A percentile compares a stretch with the other conserved stretches of the same genome.
Evolutionary conservation across 257 asterid genomes (phyloP).

Genomic region (Dorcoceras hygrometricum): DNA sequence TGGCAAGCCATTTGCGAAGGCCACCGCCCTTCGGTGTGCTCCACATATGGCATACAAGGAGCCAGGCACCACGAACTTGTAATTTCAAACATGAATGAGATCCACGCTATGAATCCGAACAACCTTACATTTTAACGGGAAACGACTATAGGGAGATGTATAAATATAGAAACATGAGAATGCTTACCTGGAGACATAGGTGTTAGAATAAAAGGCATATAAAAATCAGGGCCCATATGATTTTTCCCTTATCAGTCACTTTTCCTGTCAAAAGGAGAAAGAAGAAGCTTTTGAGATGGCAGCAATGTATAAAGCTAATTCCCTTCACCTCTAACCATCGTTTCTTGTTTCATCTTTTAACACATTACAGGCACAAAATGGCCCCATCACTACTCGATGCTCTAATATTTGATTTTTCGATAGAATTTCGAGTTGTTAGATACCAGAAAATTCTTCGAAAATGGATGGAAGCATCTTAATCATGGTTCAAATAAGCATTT

Average conservation of each 20-base stretch:
- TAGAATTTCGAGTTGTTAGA: background rate
- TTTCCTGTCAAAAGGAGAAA: background rate
- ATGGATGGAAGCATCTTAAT: too few relatives aligned
- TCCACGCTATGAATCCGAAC: background rate
- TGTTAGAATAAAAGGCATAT: background rate
- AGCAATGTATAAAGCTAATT: background rate
- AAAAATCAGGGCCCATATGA: background rate
- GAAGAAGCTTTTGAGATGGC: background rate
- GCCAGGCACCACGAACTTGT: background rate
- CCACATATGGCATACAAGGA: slow-evolving; percentile 6
- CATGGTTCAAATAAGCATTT: too few relatives aligned
- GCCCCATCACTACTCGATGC: background rate
- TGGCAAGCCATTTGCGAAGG: background rate
- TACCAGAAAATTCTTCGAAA: too few relatives aligned
- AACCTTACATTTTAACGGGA: background rate
- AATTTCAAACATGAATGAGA: background rate
- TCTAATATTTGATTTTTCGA: too few relatives aligned
- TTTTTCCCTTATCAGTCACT: background rate
- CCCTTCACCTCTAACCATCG: background rate
- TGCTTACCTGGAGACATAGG: background rate
- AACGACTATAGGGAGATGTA: background rate
- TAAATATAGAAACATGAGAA: background rate
- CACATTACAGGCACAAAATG: background rate
- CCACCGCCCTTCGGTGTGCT: background rate
- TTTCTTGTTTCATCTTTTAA: background rate